Percentiles rank a stretch among this genome's conserved stretches.
phyloP scores from a whole-genome alignment of 228 moss, liverwort and hornwort species.

The Sphagnum fallax region DNA sequence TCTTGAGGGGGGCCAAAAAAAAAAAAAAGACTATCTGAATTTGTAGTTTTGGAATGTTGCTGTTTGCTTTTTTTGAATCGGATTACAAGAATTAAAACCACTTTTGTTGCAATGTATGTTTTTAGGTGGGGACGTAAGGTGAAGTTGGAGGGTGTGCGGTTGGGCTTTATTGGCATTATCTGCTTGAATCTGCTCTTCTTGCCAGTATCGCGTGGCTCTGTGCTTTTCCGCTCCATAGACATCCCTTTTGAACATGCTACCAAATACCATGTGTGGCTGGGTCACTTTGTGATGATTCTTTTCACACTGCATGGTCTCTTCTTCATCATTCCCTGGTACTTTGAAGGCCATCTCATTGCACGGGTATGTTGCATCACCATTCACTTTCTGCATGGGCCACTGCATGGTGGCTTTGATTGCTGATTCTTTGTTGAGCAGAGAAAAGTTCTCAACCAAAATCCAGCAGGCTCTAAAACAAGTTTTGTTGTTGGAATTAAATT shows the following conservation, averaged over 20 bases:
- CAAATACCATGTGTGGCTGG: constrained; percentile 93
- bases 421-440: no score
- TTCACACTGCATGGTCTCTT: constrained; percentile 70
- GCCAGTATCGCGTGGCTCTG: constrained; percentile 84
- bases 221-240: constrained; percentile 73
- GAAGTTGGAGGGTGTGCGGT: constrained; percentile 32
- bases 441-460: no score
- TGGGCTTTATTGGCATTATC: constrained; percentile 64
- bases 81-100: background rate
- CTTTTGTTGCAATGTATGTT: background rate
- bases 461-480: no score
- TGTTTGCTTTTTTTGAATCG: background rate
- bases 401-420: no score
- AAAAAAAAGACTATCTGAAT: no score
- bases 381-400: background rate
- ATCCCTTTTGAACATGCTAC: constrained; percentile 93
- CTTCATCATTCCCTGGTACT: constrained; percentile 48
- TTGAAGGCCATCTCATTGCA: constrained; percentile 47
- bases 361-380: constrained; percentile 13
- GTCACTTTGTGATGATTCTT: constrained; percentile 77
- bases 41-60: no score
- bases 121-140: constrained; percentile 49
- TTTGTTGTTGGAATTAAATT: no score
- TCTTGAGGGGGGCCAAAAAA: no score
- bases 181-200: constrained; percentile 78